Conservation (phyloP, 2,329 filamentous ascomycete species). For the Sporothrix brunneoviolacea region DNA sequence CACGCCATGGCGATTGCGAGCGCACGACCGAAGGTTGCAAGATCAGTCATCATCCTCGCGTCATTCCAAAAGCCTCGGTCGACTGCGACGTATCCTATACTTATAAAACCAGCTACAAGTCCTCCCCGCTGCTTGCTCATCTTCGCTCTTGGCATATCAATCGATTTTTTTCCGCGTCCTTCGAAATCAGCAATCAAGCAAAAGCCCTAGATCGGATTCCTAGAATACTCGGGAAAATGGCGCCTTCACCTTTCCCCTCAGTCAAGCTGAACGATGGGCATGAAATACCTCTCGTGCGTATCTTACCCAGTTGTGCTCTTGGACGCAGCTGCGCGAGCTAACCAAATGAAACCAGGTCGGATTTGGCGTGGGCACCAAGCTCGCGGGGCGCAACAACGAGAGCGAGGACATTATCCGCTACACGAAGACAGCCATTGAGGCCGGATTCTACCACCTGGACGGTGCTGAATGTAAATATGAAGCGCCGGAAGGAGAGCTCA, state of each 20-base stretch:
- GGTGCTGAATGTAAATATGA: constrained; percentile 63
- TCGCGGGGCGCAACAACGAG: constrained; percentile 42
- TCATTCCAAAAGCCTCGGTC: neutral
- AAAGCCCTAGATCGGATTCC: too few species aligned
- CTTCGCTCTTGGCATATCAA: too few species aligned
- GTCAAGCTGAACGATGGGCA: constrained; percentile 68
- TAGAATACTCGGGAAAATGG: neutral
- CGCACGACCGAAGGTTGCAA: neutral
- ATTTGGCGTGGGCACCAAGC: constrained; percentile 60
- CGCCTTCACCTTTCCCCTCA: constrained; percentile 40
- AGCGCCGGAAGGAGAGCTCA: neutral
- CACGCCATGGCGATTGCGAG: neutral
- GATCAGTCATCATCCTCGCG: neutral
- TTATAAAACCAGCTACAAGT: too few species aligned
- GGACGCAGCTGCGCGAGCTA: neutral
- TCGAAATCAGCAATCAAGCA: neutral
- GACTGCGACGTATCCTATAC: too few species aligned
- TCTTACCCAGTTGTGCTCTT: constrained; percentile 25
- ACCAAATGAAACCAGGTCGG: constrained; percentile 37
- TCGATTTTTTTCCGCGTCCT: neutral
- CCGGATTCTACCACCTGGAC: constrained; percentile 66
- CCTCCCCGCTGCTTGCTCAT: too few species aligned
- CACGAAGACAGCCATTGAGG: constrained; percentile 55
- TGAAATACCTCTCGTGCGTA: constrained; percentile 66
- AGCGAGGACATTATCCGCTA: constrained; percentile 46